These are phyloP conservation scores for Aristolochia californica DNA, from an alignment of 164 flowering plant genomes.

Conservation along the genomic window DNA sequence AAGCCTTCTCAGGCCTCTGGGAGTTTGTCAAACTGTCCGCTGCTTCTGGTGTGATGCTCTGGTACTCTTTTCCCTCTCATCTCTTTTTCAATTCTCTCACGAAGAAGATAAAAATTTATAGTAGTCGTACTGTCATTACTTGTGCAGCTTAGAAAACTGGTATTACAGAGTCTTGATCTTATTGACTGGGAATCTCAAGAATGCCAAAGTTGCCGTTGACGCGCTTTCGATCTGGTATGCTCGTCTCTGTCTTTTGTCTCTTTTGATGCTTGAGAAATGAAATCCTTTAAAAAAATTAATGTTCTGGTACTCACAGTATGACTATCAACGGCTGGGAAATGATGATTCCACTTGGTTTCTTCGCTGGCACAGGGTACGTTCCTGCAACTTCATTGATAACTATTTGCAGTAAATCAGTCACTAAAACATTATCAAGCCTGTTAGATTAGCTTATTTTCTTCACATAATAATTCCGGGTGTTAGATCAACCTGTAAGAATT, in stretches of 20 bases:
- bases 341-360: conserved; percentile 67
- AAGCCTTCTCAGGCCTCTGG: conserved; percentile 39
- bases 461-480: too few relatives aligned
- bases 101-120: neutral
- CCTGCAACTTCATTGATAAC: neutral
- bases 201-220: conserved; percentile 58
- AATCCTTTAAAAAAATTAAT: neutral
- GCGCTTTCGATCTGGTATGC: conserved; percentile 63
- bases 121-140: neutral
- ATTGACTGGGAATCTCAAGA: conserved; percentile 49
- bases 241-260: neutral
- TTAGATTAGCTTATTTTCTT: too few relatives aligned
- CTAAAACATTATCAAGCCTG: too few relatives aligned
- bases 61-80: conserved; percentile 19
- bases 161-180: conserved; percentile 49
- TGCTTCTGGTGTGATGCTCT: conserved; percentile 44
- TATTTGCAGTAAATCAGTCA: too few relatives aligned
- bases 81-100: neutral
- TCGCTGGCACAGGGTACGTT: conserved; percentile 55
- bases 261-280: neutral
- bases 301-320: conserved; percentile 32
- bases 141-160: conserved; percentile 64
- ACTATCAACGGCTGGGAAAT: conserved; percentile 55
- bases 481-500: too few relatives aligned
- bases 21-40: conserved; percentile 35